These are phyloP conservation scores for Kingdonia uniflora DNA, from an alignment of 164 flowering plant species.

Conservation along the genomic window DNA sequence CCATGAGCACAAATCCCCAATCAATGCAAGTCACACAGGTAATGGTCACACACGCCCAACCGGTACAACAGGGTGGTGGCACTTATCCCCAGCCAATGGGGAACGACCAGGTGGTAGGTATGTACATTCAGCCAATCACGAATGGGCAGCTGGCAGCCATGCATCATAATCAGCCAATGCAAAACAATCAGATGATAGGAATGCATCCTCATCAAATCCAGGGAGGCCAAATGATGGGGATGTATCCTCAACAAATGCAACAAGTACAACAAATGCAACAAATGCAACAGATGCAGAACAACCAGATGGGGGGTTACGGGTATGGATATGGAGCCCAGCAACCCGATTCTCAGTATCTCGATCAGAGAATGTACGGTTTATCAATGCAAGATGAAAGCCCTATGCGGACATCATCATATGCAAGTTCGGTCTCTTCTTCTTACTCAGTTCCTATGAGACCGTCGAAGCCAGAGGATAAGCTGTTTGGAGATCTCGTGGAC, in stretches of 20 bases:
- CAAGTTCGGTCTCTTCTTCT: conserved; percentile 18
- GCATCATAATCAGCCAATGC: conserved; percentile 37
- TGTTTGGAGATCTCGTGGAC: conserved; percentile 91
- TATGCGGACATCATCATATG: conserved; percentile 23
- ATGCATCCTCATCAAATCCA: conserved; percentile 37
- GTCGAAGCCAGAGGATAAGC: conserved; percentile 76
- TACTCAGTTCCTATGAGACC: conserved; percentile 52
- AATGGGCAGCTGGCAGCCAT: conserved; percentile 16
- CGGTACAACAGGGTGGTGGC: conserved; percentile 25
- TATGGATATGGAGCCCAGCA: conserved; percentile 41
- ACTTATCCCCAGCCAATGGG: conserved; percentile 25
- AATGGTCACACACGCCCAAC: conserved; percentile 28
- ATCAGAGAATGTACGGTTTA: conserved; percentile 63
- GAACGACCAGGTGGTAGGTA: conserved; percentile 22
- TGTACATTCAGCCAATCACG: conserved; percentile 26
- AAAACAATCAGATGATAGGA: conserved; percentile 27
- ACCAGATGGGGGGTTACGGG: conserved; percentile 35
- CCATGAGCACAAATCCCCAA: conserved; percentile 25
- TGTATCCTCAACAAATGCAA: conserved; percentile 30
- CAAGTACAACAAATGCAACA: conserved; percentile 8
- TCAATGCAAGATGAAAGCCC: conserved; percentile 47
- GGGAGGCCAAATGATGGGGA: conserved; percentile 38
- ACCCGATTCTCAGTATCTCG: conserved; percentile 26
- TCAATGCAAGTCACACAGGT: conserved; percentile 32
- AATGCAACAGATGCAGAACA: conserved; percentile 24